Evolutionary conservation across 345 rosid species (phyloP), one percentile per base, ranked within the genome.

Genomic region (Lagerstroemia speciosa): DNA sequence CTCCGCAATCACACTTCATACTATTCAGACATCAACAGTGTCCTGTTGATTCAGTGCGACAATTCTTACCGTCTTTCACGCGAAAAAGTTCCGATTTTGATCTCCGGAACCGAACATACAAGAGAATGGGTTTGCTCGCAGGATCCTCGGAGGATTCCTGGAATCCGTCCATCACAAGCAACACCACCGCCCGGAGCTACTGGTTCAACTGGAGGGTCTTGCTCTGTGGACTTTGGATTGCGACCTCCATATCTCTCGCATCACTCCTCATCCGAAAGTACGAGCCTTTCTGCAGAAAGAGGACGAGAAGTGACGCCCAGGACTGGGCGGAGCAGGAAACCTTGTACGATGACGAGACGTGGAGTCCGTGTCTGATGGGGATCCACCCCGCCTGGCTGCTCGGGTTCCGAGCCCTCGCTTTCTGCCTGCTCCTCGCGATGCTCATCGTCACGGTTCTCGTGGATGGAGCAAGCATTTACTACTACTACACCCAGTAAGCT

Each of bases 121-220:
- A 16, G 67, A 57, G n/a, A n/a, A 89, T 86, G 95, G 73, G 80
- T 72, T 62, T 71, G 45, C 70, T 62, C 68, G 37, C 83, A 74
- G 89, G 81, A 62, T 75, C 81, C 65, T 60, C 79, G 67, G 70
- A 65, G 43, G 66, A 74, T 62, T 77, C 86, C n/a, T 88, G 95
- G 95, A 79, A 86, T 37, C 90, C 89, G n/a, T 80, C 64, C 62
- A 79, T 81, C 85, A 80, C 86, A 52, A 75, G 71, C 67, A 74
- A 90, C 74, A 86, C 99, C 8, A 87, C 91, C 17, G 48, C 76
- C 73, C 46, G 84, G 62, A 77, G 74, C 29, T 95, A 92, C 85
- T 95, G 99, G 99, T 58, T 87, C 68, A 95, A 85, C 72, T 95
- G 99, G 99, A 87, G 97, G 80, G 88, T 92, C n/a, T 72, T 84